Percentiles rank a stretch among this genome's conserved stretches.
Evolutionary conservation across 2,329 filamentous ascomycete genomes (phyloP).

Genomic region (Penicillium fuscoglaucum): DNA sequence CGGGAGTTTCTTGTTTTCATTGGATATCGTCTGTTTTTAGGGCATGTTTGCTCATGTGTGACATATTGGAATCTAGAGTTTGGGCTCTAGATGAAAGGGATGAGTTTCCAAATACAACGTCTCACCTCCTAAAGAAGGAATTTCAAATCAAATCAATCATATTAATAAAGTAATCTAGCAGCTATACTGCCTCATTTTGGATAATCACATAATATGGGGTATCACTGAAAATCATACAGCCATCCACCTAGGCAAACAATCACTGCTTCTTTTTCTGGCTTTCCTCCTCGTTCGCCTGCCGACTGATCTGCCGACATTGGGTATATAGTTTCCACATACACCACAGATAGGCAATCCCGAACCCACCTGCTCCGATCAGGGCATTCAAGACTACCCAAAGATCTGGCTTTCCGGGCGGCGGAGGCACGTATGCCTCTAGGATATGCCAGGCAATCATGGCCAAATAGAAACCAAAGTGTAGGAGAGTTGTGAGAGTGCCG

Average conservation of each 20-base stretch:
- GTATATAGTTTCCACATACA: constrained; percentile 67
- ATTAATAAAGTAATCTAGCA: constrained; percentile 11
- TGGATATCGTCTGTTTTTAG: constrained; percentile 8
- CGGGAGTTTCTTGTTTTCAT: constrained; percentile 18
- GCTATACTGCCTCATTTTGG: constrained; percentile 3
- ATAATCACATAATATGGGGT: constrained; percentile 26
- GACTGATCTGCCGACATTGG: constrained; percentile 32
- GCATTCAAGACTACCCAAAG: constrained; percentile 93
- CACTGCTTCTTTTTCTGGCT: constrained; percentile 39
- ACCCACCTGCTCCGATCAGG: constrained; percentile 79
- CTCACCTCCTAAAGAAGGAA: constrained; percentile 15
- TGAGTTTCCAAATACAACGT: constrained; percentile 15
- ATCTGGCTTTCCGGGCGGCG: constrained; percentile 80
- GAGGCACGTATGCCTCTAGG: constrained; percentile 64
- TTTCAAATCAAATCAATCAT: background rate
- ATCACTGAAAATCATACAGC: constrained; percentile 26
- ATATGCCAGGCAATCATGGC: constrained; percentile 81
- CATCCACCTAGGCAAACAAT: constrained; percentile 11
- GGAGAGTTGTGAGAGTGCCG: constrained; percentile 61
- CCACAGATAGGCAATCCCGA: constrained; percentile 87
- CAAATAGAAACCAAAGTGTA: constrained; percentile 75
- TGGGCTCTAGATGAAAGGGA: constrained; percentile 2
- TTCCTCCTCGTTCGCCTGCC: constrained; percentile 27
- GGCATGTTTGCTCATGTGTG: constrained; percentile 9
- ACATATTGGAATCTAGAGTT: constrained; percentile 10